Evolutionary conservation across 2,329 filamentous ascomycete species (phyloP).

Genomic region (Colletotrichum sp.): DNA sequence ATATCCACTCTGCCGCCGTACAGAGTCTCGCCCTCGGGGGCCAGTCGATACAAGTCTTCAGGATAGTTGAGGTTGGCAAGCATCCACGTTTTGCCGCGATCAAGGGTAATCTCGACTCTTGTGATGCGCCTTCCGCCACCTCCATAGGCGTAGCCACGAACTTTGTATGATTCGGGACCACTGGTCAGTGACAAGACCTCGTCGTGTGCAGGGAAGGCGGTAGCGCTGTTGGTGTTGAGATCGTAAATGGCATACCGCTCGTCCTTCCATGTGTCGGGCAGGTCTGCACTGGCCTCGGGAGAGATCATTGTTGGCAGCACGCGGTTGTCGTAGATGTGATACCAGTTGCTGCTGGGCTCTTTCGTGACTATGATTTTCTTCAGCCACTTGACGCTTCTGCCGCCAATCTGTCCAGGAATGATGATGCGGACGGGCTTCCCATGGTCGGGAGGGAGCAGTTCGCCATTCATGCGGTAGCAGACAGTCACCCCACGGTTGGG

Average conservation of each 20-base stretch:
- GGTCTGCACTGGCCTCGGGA: constrained; percentile 77
- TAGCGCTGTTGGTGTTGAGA: constrained; percentile 84
- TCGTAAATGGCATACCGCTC: constrained; percentile 94
- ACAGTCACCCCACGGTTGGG: constrained; percentile 84
- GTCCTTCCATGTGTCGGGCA: constrained; percentile 83
- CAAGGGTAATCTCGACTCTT: constrained; percentile 81
- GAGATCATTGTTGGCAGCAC: constrained; percentile 87
- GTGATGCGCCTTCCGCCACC: constrained; percentile 87
- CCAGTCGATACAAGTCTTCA: constrained; percentile 80
- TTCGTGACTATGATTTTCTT: constrained; percentile 81
- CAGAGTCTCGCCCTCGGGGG: constrained; percentile 63
- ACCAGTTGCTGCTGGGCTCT: constrained; percentile 88
- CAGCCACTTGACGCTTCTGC: constrained; percentile 92
- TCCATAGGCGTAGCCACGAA: constrained; percentile 85
- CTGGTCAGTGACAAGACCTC: constrained; percentile 63
- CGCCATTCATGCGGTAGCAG: constrained; percentile 90
- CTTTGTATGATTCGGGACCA: constrained; percentile 56
- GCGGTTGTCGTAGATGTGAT: constrained; percentile 92
- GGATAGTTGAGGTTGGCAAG: constrained; percentile 81
- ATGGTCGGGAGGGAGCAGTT: constrained; percentile 80
- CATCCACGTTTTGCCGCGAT: constrained; percentile 82
- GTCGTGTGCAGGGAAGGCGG: constrained; percentile 79
- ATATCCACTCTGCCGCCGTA: constrained; percentile 82
- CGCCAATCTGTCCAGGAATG: constrained; percentile 90
- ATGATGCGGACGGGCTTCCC: constrained; percentile 83